phyloP scores from a whole-genome alignment of 768 basidiomycete genomes.

The Rhizopogon roseolus region DNA sequence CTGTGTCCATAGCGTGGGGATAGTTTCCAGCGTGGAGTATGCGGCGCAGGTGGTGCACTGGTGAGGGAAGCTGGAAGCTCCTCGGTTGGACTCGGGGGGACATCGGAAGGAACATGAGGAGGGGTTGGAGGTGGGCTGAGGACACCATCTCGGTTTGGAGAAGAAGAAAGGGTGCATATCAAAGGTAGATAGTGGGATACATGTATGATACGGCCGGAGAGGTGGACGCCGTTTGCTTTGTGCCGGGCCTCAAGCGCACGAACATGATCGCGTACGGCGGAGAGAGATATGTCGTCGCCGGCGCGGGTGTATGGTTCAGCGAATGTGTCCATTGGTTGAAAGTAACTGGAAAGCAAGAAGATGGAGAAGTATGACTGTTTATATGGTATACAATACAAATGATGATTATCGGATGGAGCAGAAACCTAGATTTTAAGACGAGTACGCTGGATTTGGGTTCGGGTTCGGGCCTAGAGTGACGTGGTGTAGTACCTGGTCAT shows the following conservation, averaged over 20 bases:
- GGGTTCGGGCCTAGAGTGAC: too few species aligned
- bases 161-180: constrained; percentile 48
- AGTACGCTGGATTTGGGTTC: too few species aligned
- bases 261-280: constrained; percentile 72
- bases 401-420: too few species aligned
- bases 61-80: constrained; percentile 12
- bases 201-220: constrained; percentile 88
- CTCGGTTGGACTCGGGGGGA: constrained; percentile 30
- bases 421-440: too few species aligned
- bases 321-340: constrained; percentile 61
- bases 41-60: constrained; percentile 4
- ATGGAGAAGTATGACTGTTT: too few species aligned
- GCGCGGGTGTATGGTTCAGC: constrained; percentile 62
- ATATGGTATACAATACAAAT: too few species aligned
- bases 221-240: constrained; percentile 58
- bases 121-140: constrained; percentile 79
- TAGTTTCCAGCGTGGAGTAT: constrained; percentile 59
- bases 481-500: too few species aligned
- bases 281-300: constrained; percentile 63
- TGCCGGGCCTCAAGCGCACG: constrained; percentile 68
- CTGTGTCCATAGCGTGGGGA: constrained; percentile 82
- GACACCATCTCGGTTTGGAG: constrained; percentile 38
- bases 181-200: constrained; percentile 89
- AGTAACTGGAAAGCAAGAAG: not conserved
- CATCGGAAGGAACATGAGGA: constrained; percentile 50